Base-by-base conservation (phyloP, 495 filamentous ascomycete genomes). In the Parathielavia hyrcaniae region DNA sequence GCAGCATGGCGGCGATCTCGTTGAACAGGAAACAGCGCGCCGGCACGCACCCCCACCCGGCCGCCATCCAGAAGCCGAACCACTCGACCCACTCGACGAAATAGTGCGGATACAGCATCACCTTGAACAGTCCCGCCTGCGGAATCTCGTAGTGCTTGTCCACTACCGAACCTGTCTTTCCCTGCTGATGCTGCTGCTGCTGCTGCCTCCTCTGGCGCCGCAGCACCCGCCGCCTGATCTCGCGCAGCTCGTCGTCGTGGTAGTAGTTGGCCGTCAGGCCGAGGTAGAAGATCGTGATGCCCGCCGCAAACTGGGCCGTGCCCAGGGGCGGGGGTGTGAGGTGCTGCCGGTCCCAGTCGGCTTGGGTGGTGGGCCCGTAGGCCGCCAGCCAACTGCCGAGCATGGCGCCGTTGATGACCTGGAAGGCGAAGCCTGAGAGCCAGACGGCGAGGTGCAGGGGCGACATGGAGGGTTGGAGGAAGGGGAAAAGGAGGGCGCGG, bases 51-150 rank as follows among this genome's bases (percentile, higher is more conserved):
- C 79, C 77, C 54, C 81, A 67, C 57, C 77, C 79, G 65, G 71
- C 83, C 65, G 86, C 73, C 68, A 96, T 80, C 69, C 83, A 90
- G 66, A 90, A 98, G 0, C 93, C 93, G 19, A 79, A 66, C 93
- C 95, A 97, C 75, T 98, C 95, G 50, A 96, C 71, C 93, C 93
- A 98, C 78, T 98, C 93, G 60, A 83, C 87, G 49, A 93, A 80
- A 68, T 95, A 97, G 68, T 98, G 95, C 58, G 93, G 91, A 74
- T 87, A 95, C 53, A 97, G 79, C 66, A 96, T 81, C 57, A 79
- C 85, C 50, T 74, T 75, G 74, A 98, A 98, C 41, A 96, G 73
- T 2, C 91, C 91, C 40, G 85, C 83, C 58, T 85, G 73, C 0
- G 95, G 95, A 47, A 98, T 82, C 72, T 87, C 84, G 68, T 98